Evolutionary conservation across 2,329 filamentous ascomycete species (phyloP).

Genomic region (Fusarium sp.): DNA sequence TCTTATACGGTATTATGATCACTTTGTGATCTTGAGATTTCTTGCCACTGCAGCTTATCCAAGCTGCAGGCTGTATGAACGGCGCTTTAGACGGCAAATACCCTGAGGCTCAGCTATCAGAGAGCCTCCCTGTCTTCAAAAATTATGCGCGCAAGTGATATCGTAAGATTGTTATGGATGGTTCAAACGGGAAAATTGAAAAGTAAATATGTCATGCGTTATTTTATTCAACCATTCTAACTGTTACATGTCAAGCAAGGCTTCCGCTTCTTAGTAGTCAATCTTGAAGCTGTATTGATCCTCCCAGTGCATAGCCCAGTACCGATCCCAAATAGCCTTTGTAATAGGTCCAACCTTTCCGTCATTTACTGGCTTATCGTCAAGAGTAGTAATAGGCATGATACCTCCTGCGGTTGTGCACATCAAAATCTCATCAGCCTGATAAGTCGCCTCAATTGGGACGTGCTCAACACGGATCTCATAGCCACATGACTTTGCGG

Average conservation of each 20-base stretch:
- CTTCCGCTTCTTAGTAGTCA: slow-evolving; percentile 9
- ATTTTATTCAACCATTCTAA: not conserved
- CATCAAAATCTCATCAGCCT: slow-evolving; percentile 66
- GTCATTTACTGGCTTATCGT: slow-evolving; percentile 58
- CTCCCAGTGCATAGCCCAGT: slow-evolving; percentile 53
- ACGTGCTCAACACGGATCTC: slow-evolving; percentile 46
- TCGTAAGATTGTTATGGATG: too few species aligned
- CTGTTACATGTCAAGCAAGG: too few species aligned
- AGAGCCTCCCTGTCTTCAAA: too few species aligned
- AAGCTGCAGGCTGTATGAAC: too few species aligned
- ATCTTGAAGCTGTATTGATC: slow-evolving; percentile 39
- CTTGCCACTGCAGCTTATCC: too few species aligned
- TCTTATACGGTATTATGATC: too few species aligned
- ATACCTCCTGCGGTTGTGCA: slow-evolving; percentile 67
- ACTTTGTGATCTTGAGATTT: too few species aligned
- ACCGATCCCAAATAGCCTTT: slow-evolving; percentile 64
- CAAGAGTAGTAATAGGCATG: slow-evolving; percentile 65
- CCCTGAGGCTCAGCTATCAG: too few species aligned
- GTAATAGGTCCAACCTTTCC: slow-evolving; percentile 63
- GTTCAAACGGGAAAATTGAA: too few species aligned
- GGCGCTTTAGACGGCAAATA: too few species aligned
- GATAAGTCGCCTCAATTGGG: slow-evolving; percentile 49
- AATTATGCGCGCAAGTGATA: too few species aligned
- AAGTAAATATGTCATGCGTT: not conserved
- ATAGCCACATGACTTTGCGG: slow-evolving; percentile 54